Evolutionary conservation across 192 early-diverging fungal genomes (phyloP), one percentile per base, ranked within the genome.

Genomic region (Backusella liffmaniae): DNA sequence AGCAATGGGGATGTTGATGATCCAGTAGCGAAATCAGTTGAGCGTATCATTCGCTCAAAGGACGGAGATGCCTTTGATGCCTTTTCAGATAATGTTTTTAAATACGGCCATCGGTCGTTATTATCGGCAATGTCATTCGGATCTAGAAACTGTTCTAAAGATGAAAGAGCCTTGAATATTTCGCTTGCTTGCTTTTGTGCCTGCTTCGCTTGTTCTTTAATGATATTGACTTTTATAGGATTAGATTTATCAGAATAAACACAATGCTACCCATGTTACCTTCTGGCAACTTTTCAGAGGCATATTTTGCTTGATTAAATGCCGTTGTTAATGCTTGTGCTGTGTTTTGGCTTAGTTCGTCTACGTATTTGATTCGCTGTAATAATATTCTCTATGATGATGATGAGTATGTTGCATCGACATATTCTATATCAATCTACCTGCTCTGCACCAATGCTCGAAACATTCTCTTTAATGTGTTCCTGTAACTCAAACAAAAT

Each of bases 161-260:
- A 36, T 32, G 70, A 42, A 30, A 71, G 41, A n/a, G 70, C 46
- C 30, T 71, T 71, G 13, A 71, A 71, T 26, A 71, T 46, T 15
- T 49, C 42, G 5, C 23, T 18, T 26, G 70, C 44, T 15, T 32
- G 26, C 9, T 36, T 12, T 49, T 71, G 39, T 30, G 44, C 42
- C 29, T 71, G 39, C 7, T 26, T 71, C 16, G 70, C 44, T 7
- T 71, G 41, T 34, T 49, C 70, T 49, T 9, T 71, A 6, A 71
- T 8, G 8, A 30, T 9, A 10, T 23, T 49, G 6, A 26, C 70
- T 71, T 29, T n/a, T 3, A 23, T 12, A 9, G 37, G 13, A 46
- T 46, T 34, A 46, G 42, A 21, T 41, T 26, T 26, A 32, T 13
- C 15, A 5, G 5, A 23, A 6, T 70, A 39, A 26, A 18, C 29